A percentile compares a stretch with the other conserved stretches of the same genome.
Evolutionary conservation across 202 grass and related monocot genomes (phyloP).

Genomic region (Schoenoplectus tabernaemontani): DNA sequence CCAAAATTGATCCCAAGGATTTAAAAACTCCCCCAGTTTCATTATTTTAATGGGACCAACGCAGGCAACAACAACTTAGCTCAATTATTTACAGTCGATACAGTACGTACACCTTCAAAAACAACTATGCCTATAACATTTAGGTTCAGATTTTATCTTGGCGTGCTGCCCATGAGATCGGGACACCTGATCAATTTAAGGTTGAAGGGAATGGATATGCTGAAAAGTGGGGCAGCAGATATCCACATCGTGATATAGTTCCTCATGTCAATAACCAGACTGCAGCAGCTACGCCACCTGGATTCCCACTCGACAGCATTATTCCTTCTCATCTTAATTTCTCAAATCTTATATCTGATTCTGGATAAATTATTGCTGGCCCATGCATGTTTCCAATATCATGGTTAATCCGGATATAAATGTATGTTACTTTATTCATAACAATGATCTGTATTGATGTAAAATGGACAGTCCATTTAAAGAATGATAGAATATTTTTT

Average conservation of each 20-base stretch:
- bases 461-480: too few species aligned
- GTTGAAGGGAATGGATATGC: background rate
- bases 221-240: background rate
- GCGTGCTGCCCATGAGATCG: too few species aligned
- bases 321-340: background rate
- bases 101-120: background rate
- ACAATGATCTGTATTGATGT: too few species aligned
- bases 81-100: background rate
- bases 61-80: background rate
- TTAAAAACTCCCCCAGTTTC: background rate
- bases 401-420: background rate
- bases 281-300: background rate
- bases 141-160: background rate
- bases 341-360: background rate
- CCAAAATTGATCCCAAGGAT: too few species aligned
- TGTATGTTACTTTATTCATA: too few species aligned
- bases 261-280: background rate
- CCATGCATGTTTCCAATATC: background rate
- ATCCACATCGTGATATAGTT: background rate
- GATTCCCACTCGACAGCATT: background rate
- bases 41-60: background rate
- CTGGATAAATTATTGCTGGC: background rate
- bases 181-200: background rate
- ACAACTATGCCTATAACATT: background rate
- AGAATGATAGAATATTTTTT: too few species aligned